These are phyloP conservation scores for Colletotrichum sp. DNA, from an alignment of 2,329 filamentous ascomycete species.

Conservation along the genomic window DNA sequence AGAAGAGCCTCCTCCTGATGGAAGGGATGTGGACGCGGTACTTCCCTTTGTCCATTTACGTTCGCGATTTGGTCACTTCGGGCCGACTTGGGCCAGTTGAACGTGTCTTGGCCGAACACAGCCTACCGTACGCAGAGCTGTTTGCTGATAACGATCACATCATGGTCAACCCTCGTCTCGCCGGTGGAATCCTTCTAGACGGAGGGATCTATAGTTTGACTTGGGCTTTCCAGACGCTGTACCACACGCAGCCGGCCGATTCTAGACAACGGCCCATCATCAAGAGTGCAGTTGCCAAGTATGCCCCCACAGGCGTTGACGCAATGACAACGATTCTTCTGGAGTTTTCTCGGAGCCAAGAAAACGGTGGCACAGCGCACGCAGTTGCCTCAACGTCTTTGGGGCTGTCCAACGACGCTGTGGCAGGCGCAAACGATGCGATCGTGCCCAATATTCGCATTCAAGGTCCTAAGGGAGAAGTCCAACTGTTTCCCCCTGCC, in stretches of 20 bases:
- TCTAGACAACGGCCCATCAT: constrained; percentile 70
- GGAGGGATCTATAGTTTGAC: constrained; percentile 88
- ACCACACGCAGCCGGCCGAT: constrained; percentile 73
- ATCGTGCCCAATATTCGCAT: constrained; percentile 76
- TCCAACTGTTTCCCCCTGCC: constrained; percentile 76
- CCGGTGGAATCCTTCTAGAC: constrained; percentile 82
- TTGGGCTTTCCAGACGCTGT: constrained; percentile 89
- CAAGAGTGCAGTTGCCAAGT: constrained; percentile 71
- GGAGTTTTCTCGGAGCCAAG: constrained; percentile 71
- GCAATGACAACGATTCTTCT: constrained; percentile 78
- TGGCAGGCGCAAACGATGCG: constrained; percentile 52
- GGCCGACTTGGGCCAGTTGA: constrained; percentile 66
- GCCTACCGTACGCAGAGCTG: constrained; percentile 61
- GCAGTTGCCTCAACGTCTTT: constrained; percentile 53
- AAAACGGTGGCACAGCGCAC: constrained; percentile 72
- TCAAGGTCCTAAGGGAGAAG: constrained; percentile 80
- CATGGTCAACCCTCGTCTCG: constrained; percentile 82
- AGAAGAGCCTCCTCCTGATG: constrained; percentile 79
- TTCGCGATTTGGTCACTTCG: constrained; percentile 65
- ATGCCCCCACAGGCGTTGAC: constrained; percentile 72
- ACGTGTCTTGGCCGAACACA: constrained; percentile 61
- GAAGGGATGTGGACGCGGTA: constrained; percentile 90
- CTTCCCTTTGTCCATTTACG: constrained; percentile 81
- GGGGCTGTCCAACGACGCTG: constrained; percentile 63
- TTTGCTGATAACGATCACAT: constrained; percentile 68